A percentile compares a stretch with the other conserved stretches of the same genome.
These are phyloP conservation scores for Tinospora cordifolia DNA, from an alignment of 164 flowering plant species.

Conservation along the genomic window DNA sequence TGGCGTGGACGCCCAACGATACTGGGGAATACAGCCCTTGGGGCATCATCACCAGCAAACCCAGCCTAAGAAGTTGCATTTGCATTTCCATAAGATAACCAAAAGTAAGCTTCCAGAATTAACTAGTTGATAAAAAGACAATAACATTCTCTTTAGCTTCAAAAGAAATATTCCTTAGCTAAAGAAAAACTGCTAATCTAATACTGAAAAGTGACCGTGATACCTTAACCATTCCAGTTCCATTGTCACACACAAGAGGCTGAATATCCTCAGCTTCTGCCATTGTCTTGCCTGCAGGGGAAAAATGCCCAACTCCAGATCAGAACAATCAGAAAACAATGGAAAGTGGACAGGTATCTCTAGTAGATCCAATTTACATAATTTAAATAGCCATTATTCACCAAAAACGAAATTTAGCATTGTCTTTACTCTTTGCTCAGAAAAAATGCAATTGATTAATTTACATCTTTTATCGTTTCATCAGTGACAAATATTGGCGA, in stretches of 20 bases:
- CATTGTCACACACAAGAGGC: constrained; percentile 61
- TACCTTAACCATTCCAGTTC: constrained; percentile 67
- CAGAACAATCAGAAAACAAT: neutral
- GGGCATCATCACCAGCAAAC: constrained; percentile 82
- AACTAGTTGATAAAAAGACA: neutral
- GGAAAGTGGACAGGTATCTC: neutral
- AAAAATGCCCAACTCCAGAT: constrained; percentile 3
- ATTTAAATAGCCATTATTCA: neutral
- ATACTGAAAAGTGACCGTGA: neutral
- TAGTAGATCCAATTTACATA: neutral
- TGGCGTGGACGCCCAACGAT: constrained; percentile 65
- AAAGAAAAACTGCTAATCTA: neutral
- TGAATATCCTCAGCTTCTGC: constrained; percentile 58
- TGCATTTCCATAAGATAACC: neutral
- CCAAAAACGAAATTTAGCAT: neutral
- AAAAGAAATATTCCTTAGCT: neutral
- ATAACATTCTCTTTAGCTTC: no score
- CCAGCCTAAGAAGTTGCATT: constrained; percentile 40
- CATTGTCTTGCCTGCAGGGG: constrained; percentile 27
- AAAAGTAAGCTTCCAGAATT: neutral
- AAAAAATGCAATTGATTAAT: neutral
- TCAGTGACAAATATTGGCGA: neutral
- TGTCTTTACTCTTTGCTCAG: neutral
- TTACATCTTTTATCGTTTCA: neutral
- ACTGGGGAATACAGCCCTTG: constrained; percentile 71